These are phyloP conservation scores for Wickerhamomyces ciferrii DNA, from an alignment of 805 yeast species.

Conservation along the genomic window DNA sequence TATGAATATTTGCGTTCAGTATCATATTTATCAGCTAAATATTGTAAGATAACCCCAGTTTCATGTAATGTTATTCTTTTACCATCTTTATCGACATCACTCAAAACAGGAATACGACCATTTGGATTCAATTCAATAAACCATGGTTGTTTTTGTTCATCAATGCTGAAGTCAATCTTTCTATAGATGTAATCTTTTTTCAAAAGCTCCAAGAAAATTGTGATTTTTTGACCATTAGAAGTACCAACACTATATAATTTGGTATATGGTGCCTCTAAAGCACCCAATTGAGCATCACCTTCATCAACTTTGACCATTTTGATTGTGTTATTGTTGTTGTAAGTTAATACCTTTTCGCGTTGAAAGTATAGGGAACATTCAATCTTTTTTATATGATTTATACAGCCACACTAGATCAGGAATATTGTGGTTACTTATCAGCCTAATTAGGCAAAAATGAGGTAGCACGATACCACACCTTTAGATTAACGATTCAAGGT, in stretches of 20 bases:
- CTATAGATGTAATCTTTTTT: slow-evolving; percentile 24
- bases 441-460: too few relatives aligned
- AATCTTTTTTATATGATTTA: too few relatives aligned
- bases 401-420: too few relatives aligned
- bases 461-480: too few relatives aligned
- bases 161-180: slow-evolving; percentile 32
- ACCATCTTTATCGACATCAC: slow-evolving; percentile 29
- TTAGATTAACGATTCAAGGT: too few relatives aligned
- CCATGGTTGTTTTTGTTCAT: slow-evolving; percentile 50
- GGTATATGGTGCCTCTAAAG: slow-evolving; percentile 30
- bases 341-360: background rate
- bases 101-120: slow-evolving; percentile 54
- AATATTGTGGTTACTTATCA: too few relatives aligned
- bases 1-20: slow-evolving; percentile 34
- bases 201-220: slow-evolving; percentile 27
- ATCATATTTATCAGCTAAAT: slow-evolving; percentile 55
- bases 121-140: slow-evolving; percentile 49
- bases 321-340: background rate
- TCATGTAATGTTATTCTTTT: slow-evolving; percentile 41
- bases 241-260: slow-evolving; percentile 33
- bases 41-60: slow-evolving; percentile 53
- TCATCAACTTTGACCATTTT: slow-evolving; percentile 5
- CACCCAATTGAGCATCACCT: slow-evolving; percentile 9
- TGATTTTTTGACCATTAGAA: slow-evolving; percentile 34
- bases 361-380: too few relatives aligned